Conservation (phyloP, 768 basidiomycete genomes). For the Termitomyces sp. region DNA sequence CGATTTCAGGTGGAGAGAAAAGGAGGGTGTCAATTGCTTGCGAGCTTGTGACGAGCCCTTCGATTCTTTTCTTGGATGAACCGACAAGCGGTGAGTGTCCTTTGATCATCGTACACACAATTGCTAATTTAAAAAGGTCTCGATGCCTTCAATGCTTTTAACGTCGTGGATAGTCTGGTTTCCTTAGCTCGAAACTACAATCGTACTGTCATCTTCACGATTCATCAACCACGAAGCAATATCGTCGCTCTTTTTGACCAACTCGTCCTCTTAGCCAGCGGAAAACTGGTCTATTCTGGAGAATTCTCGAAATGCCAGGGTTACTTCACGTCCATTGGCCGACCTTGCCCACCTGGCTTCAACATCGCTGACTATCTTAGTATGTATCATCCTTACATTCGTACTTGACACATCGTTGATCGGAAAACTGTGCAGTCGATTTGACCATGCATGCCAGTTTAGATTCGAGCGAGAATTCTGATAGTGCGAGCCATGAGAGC, state of each 20-base stretch:
- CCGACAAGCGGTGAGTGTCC: slow-evolving; percentile 79
- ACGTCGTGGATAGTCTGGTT: slow-evolving; percentile 86
- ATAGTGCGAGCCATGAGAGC: slow-evolving; percentile 21
- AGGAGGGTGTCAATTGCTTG: slow-evolving; percentile 96
- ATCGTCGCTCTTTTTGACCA: slow-evolving; percentile 96
- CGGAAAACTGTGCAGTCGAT: slow-evolving; percentile 44
- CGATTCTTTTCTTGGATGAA: slow-evolving; percentile 94
- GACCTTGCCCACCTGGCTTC: slow-evolving; percentile 87
- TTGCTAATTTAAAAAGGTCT: slow-evolving; percentile 47
- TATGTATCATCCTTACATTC: slow-evolving; percentile 29
- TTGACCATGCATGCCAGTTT: slow-evolving; percentile 58
- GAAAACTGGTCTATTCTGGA: slow-evolving; percentile 83
- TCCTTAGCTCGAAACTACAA: slow-evolving; percentile 85
- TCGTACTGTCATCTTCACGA: slow-evolving; percentile 94
- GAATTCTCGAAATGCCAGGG: slow-evolving; percentile 68
- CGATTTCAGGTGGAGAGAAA: slow-evolving; percentile 97
- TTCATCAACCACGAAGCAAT: slow-evolving; percentile 97
- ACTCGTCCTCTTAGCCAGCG: slow-evolving; percentile 78
- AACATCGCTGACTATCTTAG: slow-evolving; percentile 97
- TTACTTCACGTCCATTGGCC: slow-evolving; percentile 76
- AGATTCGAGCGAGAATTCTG: slow-evolving; percentile 26
- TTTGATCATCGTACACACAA: neutral
- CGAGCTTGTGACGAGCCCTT: slow-evolving; percentile 95
- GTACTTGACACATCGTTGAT: neutral
- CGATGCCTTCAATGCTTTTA: slow-evolving; percentile 93